These are phyloP conservation scores for Silene vulgaris DNA, from an alignment of 179 eudicot species.

Conservation along the genomic window DNA sequence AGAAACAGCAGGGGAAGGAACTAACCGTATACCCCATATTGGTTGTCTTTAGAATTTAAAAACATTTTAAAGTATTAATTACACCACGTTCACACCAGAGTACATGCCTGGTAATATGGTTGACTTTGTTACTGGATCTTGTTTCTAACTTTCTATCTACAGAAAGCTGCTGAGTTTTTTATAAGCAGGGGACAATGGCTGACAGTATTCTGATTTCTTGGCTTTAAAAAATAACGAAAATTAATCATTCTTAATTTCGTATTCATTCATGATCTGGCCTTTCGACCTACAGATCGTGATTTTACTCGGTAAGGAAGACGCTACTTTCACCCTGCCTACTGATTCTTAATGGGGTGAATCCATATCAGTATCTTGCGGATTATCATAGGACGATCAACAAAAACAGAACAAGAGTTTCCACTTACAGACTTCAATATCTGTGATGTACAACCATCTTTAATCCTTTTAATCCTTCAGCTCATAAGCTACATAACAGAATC, in stretches of 20 bases:
- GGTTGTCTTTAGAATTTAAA: slow-evolving; percentile 7
- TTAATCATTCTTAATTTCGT: background rate
- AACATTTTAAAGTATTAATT: slow-evolving; percentile 7
- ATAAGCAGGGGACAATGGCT: slow-evolving; percentile 6
- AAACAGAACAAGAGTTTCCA: background rate
- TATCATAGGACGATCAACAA: background rate
- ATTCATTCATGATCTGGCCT: background rate
- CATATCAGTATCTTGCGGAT: background rate
- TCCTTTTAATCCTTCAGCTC: background rate
- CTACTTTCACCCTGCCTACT: background rate
- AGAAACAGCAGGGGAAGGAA: slow-evolving; percentile 2
- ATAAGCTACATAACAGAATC: background rate
- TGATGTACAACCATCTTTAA: background rate
- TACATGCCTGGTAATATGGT: slow-evolving; percentile 4
- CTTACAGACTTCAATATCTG: background rate
- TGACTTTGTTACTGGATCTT: slow-evolving; percentile 5
- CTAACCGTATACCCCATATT: background rate
- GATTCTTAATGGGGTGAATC: background rate
- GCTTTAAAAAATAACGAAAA: background rate
- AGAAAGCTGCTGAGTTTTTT: slow-evolving; percentile 4
- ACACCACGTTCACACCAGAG: slow-evolving; percentile 12
- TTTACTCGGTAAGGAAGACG: background rate
- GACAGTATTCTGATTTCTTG: background rate
- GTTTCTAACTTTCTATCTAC: background rate
- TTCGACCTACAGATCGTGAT: background rate